Conservation (phyloP, 2,329 filamentous ascomycete genomes). For the Ramichloridium luteum region DNA sequence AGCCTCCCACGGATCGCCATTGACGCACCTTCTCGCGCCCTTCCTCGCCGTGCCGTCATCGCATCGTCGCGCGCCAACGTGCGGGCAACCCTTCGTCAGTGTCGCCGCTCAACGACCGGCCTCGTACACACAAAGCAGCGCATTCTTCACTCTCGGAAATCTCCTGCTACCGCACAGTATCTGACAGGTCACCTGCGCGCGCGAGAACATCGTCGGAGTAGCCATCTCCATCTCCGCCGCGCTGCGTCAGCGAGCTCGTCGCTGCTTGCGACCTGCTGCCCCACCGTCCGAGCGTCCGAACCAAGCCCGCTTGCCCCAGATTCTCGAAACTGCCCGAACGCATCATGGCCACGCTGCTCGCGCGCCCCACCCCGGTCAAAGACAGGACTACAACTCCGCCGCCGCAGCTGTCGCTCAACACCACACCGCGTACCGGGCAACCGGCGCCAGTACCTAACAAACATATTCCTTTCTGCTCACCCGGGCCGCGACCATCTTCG, state of each 20-base stretch:
- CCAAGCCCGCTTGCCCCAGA: too few relatives aligned
- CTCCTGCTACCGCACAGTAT: neutral
- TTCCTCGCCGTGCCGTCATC: neutral
- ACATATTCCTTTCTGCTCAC: constrained; percentile 78
- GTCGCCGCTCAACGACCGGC: neutral
- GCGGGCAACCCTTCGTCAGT: neutral
- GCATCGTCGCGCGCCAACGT: neutral
- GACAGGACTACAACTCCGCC: constrained; percentile 34
- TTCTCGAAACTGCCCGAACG: constrained; percentile 6
- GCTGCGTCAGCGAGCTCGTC: neutral
- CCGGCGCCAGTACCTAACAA: constrained; percentile 65
- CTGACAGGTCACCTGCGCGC: too few relatives aligned
- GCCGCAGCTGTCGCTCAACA: constrained; percentile 46
- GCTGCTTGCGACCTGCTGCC: too few relatives aligned
- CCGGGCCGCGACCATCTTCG: constrained; percentile 50
- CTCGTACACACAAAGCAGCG: neutral
- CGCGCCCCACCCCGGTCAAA: constrained; percentile 23
- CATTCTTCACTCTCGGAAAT: neutral
- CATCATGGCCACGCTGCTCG: constrained; percentile 33
- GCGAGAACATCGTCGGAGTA: neutral
- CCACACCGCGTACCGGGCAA: constrained; percentile 41
- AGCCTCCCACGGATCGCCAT: too few relatives aligned
- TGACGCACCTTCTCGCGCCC: too few relatives aligned
- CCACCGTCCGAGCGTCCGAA: too few relatives aligned
- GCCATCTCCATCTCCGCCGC: neutral